A percentile compares a stretch with the other conserved stretches of the same genome.
phyloP scores from a whole-genome alignment of 805 yeast species.

The Suhomyces emberorum region DNA sequence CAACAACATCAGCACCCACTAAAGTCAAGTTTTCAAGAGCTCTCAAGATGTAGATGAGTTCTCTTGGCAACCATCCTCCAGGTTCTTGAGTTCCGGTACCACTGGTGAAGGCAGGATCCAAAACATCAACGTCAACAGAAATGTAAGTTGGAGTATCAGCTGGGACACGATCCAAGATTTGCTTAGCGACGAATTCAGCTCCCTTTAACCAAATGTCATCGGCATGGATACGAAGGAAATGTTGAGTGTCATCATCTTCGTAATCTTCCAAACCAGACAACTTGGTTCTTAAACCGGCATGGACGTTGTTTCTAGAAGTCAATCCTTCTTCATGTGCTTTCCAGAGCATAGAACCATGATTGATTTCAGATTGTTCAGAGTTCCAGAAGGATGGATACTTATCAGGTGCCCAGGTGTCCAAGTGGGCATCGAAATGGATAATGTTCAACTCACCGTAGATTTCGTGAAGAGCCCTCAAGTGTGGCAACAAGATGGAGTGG shows the following conservation, averaged over 20 bases:
- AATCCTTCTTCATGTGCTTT: slow-evolving; percentile 71
- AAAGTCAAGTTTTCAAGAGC: slow-evolving; percentile 42
- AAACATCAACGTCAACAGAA: slow-evolving; percentile 70
- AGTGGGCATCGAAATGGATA: slow-evolving; percentile 81
- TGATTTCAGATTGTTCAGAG: slow-evolving; percentile 56
- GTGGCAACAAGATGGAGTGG: slow-evolving; percentile 73
- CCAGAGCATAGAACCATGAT: slow-evolving; percentile 88
- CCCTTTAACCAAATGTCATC: slow-evolving; percentile 75
- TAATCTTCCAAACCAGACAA: slow-evolving; percentile 60
- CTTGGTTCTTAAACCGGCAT: slow-evolving; percentile 76
- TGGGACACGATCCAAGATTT: slow-evolving; percentile 54
- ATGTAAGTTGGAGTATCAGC: slow-evolving; percentile 66
- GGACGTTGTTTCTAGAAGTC: slow-evolving; percentile 56
- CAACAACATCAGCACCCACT: slow-evolving; percentile 57
- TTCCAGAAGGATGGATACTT: slow-evolving; percentile 65
- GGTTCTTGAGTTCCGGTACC: slow-evolving; percentile 62
- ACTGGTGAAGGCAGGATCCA: slow-evolving; percentile 56
- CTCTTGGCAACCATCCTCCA: slow-evolving; percentile 58
- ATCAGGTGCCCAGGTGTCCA: slow-evolving; percentile 78
- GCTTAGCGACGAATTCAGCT: slow-evolving; percentile 51
- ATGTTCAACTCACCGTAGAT: slow-evolving; percentile 67
- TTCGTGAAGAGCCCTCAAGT: slow-evolving; percentile 58
- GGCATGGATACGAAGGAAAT: slow-evolving; percentile 65
- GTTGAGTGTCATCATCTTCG: slow-evolving; percentile 66
- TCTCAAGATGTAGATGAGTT: slow-evolving; percentile 47